Percentiles rank a stretch among this genome's conserved stretches.
Evolutionary conservation across 208 protist genomes (phyloP).

Genomic region (Angomonas deanei): DNA sequence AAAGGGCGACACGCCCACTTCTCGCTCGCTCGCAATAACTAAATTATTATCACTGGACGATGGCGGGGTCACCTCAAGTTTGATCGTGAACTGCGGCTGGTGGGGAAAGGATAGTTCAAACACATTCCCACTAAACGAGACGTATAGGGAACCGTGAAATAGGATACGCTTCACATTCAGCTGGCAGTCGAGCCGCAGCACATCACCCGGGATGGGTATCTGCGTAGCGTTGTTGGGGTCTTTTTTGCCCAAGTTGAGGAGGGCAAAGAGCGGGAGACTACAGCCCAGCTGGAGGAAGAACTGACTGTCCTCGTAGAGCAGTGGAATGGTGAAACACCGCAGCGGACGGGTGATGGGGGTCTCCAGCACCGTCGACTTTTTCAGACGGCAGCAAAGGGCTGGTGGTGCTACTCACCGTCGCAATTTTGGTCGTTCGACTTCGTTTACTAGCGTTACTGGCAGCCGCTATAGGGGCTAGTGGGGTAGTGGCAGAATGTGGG

Average conservation of each 20-base stretch:
- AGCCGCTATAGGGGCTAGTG: no score
- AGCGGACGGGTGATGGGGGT: conserved; percentile 12
- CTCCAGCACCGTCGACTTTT: background rate
- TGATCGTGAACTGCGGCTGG: conserved; percentile 57
- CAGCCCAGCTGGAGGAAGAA: conserved; percentile 52
- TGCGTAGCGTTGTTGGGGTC: conserved; percentile 24
- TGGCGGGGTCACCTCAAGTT: conserved; percentile 21
- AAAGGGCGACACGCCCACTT: background rate
- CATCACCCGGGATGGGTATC: conserved; percentile 42
- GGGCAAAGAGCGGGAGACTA: conserved; percentile 35
- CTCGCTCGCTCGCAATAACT: background rate
- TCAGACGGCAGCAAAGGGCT: background rate
- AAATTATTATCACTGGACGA: background rate
- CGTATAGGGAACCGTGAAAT: conserved; percentile 54
- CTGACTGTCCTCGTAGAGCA: conserved; percentile 67
- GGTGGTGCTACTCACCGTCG: background rate
- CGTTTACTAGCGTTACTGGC: background rate
- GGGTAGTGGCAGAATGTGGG: no score
- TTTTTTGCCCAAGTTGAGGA: conserved; percentile 19
- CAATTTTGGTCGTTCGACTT: background rate
- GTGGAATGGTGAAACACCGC: conserved; percentile 58
- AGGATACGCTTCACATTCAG: conserved; percentile 39
- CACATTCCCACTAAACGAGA: conserved; percentile 34
- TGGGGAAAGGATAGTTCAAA: conserved; percentile 70
- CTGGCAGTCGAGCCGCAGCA: conserved; percentile 54